Evolutionary conservation across 2,329 filamentous ascomycete species (phyloP).

Genomic region (Sporothrix protearum): DNA sequence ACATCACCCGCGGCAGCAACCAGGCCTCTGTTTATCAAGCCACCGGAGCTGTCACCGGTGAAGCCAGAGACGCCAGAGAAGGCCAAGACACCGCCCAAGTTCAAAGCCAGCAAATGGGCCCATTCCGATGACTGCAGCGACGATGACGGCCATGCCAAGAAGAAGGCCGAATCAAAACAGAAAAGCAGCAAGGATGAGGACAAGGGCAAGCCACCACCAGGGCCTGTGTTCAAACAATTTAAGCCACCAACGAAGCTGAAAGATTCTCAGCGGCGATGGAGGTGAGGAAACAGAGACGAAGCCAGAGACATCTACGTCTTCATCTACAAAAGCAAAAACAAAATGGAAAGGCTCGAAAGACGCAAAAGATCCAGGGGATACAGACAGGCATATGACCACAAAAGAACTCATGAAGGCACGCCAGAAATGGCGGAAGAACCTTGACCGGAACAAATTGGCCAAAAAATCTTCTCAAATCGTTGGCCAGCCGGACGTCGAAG

Average conservation of each 20-base stretch:
- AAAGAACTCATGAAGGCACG: background rate
- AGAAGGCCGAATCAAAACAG: background rate
- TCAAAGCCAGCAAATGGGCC: constrained; percentile 20
- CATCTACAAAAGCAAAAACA: background rate
- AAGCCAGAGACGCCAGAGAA: background rate
- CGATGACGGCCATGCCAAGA: background rate
- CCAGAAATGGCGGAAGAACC: constrained; percentile 15
- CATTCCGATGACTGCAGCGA: background rate
- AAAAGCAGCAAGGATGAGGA: background rate
- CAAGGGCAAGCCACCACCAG: background rate
- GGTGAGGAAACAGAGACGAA: background rate
- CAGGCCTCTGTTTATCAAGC: background rate
- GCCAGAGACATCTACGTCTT: background rate
- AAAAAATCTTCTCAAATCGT: background rate
- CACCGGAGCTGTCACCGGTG: constrained; percentile 5
- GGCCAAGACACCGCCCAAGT: constrained; percentile 4
- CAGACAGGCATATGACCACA: background rate
- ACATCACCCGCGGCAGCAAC: background rate
- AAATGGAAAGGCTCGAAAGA: background rate
- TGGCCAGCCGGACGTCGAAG: constrained; percentile 3
- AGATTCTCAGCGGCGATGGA: background rate
- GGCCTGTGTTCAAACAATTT: background rate
- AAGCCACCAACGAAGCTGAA: background rate
- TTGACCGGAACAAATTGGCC: background rate
- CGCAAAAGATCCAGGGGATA: background rate